phyloP scores from a whole-genome alignment of 2,329 filamentous ascomycete species.

The Rutstroemia sp. region DNA sequence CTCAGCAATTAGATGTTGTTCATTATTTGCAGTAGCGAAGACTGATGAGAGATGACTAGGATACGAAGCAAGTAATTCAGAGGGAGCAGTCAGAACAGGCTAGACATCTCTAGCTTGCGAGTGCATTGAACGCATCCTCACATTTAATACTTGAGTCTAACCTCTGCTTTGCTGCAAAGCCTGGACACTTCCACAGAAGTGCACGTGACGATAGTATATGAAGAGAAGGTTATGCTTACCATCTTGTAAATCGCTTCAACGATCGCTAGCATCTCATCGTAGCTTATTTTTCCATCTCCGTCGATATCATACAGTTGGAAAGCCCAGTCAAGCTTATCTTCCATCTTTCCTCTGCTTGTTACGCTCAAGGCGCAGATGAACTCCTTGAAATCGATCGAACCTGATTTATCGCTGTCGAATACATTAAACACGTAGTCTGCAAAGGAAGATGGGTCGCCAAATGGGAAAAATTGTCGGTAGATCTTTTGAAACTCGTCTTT shows the following conservation, averaged over 20 bases:
- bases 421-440: conserved; percentile 99
- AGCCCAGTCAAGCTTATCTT: conserved; percentile 98
- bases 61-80: neutral
- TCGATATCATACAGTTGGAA: conserved; percentile 99
- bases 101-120: neutral
- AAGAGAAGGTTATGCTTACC: conserved; percentile 45
- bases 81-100: neutral
- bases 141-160: neutral
- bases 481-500: conserved; percentile 99
- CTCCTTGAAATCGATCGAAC: conserved; percentile 98
- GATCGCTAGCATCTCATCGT: conserved; percentile 97
- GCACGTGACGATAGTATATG: conserved; percentile 1
- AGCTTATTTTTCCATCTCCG: conserved; percentile 97
- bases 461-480: conserved; percentile 98
- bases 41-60: no score
- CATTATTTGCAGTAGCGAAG: neutral
- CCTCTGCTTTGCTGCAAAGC: neutral
- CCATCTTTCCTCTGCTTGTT: conserved; percentile 95
- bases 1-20: conserved; percentile 2
- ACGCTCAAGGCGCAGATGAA: conserved; percentile 98
- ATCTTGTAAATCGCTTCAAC: conserved; percentile 99
- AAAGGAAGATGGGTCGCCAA: conserved; percentile 93
- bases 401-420: conserved; percentile 95
- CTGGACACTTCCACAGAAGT: neutral
- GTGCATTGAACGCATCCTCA: neutral